Percentiles rank a stretch among this genome's conserved stretches.
These are phyloP conservation scores for Xylariales sp. DNA, from an alignment of 2,329 filamentous ascomycete genomes.

Conservation along the genomic window DNA sequence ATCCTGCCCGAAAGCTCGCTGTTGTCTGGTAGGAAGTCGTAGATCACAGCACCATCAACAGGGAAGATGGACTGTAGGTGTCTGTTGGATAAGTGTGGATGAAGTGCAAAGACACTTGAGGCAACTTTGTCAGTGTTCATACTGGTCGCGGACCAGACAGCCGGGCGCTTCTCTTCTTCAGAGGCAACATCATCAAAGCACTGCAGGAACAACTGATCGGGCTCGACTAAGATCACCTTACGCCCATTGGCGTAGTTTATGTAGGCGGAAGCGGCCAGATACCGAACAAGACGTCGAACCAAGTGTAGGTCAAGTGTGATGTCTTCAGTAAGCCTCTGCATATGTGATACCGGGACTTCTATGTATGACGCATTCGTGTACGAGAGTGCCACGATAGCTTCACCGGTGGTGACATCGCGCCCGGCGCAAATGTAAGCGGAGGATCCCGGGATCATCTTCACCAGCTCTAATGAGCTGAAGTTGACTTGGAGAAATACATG, in stretches of 20 bases:
- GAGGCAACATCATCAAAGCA: neutral
- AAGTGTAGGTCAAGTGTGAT: conserved; percentile 16
- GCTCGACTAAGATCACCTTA: neutral
- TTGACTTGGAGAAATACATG: too few species aligned
- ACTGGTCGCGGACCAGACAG: neutral
- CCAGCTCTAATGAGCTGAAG: too few species aligned
- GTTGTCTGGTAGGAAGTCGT: conserved; percentile 27
- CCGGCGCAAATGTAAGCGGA: conserved; percentile 31
- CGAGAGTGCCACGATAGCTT: conserved; percentile 25
- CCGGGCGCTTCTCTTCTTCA: neutral
- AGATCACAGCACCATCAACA: conserved; percentile 16
- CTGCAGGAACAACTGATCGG: neutral
- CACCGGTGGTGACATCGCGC: conserved; percentile 18
- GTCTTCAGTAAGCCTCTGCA: conserved; percentile 12
- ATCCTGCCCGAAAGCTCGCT: conserved; percentile 24
- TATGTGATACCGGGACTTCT: conserved; percentile 15
- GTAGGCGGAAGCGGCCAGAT: conserved; percentile 9
- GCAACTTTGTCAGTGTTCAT: neutral
- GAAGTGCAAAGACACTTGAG: conserved; percentile 14
- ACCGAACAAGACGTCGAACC: conserved; percentile 19
- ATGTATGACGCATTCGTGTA: conserved; percentile 31
- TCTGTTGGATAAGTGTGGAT: conserved; percentile 21
- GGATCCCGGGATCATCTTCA: too few species aligned
- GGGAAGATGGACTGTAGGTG: conserved; percentile 26
- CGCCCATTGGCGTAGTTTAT: neutral